A percentile compares a stretch with the other conserved stretches of the same genome.
phyloP scores from a whole-genome alignment of 116 monocot genomes.

The Zostera marina region DNA sequence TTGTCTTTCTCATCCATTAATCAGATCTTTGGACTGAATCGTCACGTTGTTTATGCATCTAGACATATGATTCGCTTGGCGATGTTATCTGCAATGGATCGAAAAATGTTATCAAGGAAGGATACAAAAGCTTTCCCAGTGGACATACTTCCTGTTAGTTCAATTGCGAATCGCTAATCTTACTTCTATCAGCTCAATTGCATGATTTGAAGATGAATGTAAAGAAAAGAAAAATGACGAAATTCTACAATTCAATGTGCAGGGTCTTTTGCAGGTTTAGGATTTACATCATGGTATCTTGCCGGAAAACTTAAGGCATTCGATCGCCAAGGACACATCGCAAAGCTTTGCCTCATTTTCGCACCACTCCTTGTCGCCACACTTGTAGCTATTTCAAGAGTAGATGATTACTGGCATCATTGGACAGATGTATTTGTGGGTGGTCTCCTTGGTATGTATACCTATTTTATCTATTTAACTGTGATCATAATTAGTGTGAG shows the following conservation, averaged over 20 bases:
- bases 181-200: not conserved
- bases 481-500: too few species aligned
- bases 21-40: not conserved
- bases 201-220: not conserved
- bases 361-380: constrained; percentile 46
- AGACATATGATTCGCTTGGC: constrained; percentile 23
- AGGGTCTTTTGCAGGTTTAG: constrained; percentile 75
- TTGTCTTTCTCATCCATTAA: not conserved
- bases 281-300: constrained; percentile 57
- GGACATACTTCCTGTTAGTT: constrained; percentile 49
- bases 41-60: constrained; percentile 19
- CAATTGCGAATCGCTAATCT: not conserved
- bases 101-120: constrained; percentile 33
- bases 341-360: constrained; percentile 61
- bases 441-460: constrained; percentile 48
- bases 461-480: not conserved
- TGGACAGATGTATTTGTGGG: constrained; percentile 77
- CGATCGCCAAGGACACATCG: constrained; percentile 49
- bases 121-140: constrained; percentile 57
- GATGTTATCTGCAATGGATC: constrained; percentile 38
- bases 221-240: not conserved
- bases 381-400: constrained; percentile 47
- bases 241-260: constrained; percentile 6
- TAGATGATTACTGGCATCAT: constrained; percentile 78
- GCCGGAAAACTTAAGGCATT: constrained; percentile 62